Conservation (phyloP, 352 stramenopile species). For the Globisporangium nagaii region DNA sequence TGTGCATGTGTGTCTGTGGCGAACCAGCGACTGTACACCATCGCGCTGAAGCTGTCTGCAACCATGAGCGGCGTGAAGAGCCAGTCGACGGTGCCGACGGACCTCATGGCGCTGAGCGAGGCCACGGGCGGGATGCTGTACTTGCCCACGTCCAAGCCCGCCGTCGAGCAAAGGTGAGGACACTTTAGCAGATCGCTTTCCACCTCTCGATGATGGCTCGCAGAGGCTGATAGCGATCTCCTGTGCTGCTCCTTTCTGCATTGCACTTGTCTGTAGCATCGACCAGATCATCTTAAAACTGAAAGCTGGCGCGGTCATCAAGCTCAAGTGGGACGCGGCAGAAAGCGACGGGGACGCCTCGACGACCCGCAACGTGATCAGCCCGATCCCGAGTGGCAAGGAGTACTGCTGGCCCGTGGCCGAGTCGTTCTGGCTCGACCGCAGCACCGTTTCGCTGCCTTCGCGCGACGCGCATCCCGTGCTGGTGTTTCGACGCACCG, state of each 20-base stretch:
- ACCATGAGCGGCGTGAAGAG: slow-evolving; percentile 40
- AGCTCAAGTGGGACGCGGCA: slow-evolving; percentile 62
- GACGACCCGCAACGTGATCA: slow-evolving; percentile 59
- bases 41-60: slow-evolving; percentile 80
- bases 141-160: slow-evolving; percentile 72
- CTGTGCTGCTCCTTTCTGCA: too few relatives aligned
- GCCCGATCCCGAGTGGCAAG: slow-evolving; percentile 60
- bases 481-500: slow-evolving; percentile 59
- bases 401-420: slow-evolving; percentile 83
- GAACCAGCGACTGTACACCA: slow-evolving; percentile 56
- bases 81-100: slow-evolving; percentile 45
- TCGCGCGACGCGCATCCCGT: slow-evolving; percentile 73
- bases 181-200: too few relatives aligned
- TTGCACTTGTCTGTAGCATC: slow-evolving; percentile 31
- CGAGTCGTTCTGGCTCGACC: slow-evolving; percentile 82
- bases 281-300: slow-evolving; percentile 82
- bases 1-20: not conserved
- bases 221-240: too few relatives aligned
- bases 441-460: slow-evolving; percentile 68
- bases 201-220: too few relatives aligned
- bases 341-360: slow-evolving; percentile 48
- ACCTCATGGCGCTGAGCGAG: slow-evolving; percentile 84
- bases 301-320: slow-evolving; percentile 76
- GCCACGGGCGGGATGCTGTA: slow-evolving; percentile 79
- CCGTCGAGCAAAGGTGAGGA: slow-evolving; percentile 48